These are phyloP conservation scores for Cladosporium phlei DNA, from an alignment of 2,329 filamentous ascomycete genomes.

Conservation along the genomic window DNA sequence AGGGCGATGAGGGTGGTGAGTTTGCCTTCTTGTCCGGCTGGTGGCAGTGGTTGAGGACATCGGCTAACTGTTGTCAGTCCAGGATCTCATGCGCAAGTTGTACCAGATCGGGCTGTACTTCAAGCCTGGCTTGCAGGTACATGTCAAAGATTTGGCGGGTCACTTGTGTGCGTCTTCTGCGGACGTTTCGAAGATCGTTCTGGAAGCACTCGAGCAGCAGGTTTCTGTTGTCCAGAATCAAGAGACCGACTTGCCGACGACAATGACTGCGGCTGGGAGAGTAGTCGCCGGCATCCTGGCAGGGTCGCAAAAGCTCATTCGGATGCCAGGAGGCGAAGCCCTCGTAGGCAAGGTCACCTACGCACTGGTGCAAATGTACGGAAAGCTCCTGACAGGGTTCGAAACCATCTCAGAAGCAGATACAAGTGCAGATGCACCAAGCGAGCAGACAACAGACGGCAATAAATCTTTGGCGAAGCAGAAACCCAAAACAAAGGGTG, in stretches of 20 bases:
- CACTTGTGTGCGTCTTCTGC: not conserved
- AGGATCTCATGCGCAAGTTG: constrained; percentile 24
- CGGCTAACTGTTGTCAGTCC: constrained; percentile 18
- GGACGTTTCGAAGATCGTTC: not conserved
- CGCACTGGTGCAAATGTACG: constrained; percentile 35
- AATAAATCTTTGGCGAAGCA: not conserved
- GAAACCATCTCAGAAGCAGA: constrained; percentile 11
- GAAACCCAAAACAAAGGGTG: constrained; percentile 19
- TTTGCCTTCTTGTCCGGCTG: not conserved
- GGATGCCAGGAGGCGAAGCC: constrained; percentile 12
- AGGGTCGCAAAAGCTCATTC: constrained; percentile 21
- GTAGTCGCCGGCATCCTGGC: constrained; percentile 22
- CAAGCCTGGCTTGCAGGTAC: constrained; percentile 16
- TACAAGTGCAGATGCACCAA: not conserved
- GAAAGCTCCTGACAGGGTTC: constrained; percentile 31
- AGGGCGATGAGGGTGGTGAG: constrained; percentile 7
- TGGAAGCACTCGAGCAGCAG: not conserved
- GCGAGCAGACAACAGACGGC: not conserved
- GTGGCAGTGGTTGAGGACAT: no score
- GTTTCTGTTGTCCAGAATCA: not conserved
- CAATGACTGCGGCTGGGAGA: constrained; percentile 21
- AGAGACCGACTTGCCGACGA: constrained; percentile 15
- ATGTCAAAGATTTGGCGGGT: constrained; percentile 13
- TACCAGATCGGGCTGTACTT: constrained; percentile 26
- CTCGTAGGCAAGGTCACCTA: constrained; percentile 25